phyloP scores from a whole-genome alignment of 768 basidiomycete species.

The Tulasnella sp. region DNA sequence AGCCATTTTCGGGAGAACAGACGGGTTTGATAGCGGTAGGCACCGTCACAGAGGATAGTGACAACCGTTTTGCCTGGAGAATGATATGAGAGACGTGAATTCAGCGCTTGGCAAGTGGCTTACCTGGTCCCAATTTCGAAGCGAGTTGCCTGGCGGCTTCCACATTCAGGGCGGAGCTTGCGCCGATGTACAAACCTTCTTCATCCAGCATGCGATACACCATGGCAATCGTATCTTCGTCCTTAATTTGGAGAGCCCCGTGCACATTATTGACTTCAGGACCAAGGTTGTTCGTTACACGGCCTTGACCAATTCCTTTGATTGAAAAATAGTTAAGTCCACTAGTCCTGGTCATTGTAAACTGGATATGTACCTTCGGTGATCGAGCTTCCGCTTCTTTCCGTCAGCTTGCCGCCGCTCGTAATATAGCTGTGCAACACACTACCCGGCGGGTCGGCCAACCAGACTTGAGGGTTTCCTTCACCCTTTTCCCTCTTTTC shows the following conservation, averaged over 20 bases:
- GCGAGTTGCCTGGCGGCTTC: slow-evolving; percentile 91
- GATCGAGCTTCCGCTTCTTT: slow-evolving; percentile 81
- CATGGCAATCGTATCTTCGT: slow-evolving; percentile 88
- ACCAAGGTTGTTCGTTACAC: slow-evolving; percentile 85
- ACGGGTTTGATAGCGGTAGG: slow-evolving; percentile 91
- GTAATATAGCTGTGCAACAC: slow-evolving; percentile 79
- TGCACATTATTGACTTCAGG: slow-evolving; percentile 73
- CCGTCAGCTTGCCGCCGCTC: slow-evolving; percentile 71
- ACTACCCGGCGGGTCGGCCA: slow-evolving; percentile 96
- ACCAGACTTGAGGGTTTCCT: slow-evolving; percentile 81
- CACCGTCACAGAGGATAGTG: slow-evolving; percentile 91
- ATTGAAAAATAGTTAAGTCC: slow-evolving; percentile 8
- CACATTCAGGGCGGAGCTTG: slow-evolving; percentile 90
- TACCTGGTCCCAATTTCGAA: slow-evolving; percentile 76
- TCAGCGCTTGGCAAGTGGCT: slow-evolving; percentile 7
- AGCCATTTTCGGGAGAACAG: slow-evolving; percentile 95
- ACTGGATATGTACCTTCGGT: slow-evolving; percentile 65
- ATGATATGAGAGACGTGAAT: background rate
- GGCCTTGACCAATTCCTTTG: slow-evolving; percentile 92
- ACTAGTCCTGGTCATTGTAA: slow-evolving; percentile 2
- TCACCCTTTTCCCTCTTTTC: slow-evolving; percentile 56
- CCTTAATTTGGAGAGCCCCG: slow-evolving; percentile 82
- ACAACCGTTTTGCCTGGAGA: slow-evolving; percentile 70
- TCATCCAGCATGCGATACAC: slow-evolving; percentile 86
- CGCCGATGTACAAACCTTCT: slow-evolving; percentile 93